Percentiles rank a stretch among this genome's conserved stretches.
These are phyloP conservation scores for Lanmaoa rubissima DNA, from an alignment of 768 basidiomycete species.

Conservation along the genomic window DNA sequence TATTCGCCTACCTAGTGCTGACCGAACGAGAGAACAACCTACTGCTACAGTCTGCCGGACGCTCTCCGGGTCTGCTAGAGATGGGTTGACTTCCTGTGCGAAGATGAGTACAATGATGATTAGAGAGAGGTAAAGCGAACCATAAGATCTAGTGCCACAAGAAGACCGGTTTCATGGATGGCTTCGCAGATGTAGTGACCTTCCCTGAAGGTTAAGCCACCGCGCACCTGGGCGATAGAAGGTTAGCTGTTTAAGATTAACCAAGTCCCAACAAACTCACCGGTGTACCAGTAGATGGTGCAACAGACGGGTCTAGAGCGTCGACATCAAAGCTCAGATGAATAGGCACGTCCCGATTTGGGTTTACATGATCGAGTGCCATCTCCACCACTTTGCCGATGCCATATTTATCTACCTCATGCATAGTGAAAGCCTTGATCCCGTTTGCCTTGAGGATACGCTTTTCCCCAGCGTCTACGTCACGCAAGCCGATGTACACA, in stretches of 20 bases:
- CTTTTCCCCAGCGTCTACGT: conserved; percentile 88
- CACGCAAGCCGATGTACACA: conserved; percentile 97
- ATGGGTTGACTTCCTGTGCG: conserved; percentile 92
- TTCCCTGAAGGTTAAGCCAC: conserved; percentile 94
- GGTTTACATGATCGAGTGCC: conserved; percentile 94
- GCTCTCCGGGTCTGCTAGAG: conserved; percentile 69
- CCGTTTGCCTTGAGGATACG: conserved; percentile 73
- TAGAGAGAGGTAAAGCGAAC: conserved; percentile 40
- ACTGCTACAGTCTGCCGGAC: conserved; percentile 88
- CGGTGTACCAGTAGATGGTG: conserved; percentile 94
- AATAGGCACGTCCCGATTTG: conserved; percentile 76
- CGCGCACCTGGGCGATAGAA: conserved; percentile 61
- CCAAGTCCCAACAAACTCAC: conserved; percentile 38
- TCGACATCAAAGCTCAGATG: conserved; percentile 98
- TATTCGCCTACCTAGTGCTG: conserved; percentile 66
- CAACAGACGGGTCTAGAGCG: conserved; percentile 90
- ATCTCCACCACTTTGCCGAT: conserved; percentile 95
- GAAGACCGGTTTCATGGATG: conserved; percentile 85
- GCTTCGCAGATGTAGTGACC: conserved; percentile 98
- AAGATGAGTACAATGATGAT: conserved; percentile 6
- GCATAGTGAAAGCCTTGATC: conserved; percentile 90
- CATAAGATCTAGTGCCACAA: conserved; percentile 94
- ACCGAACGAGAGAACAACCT: conserved; percentile 81
- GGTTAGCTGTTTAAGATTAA: background rate
- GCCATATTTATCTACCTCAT: conserved; percentile 84